Base-by-base conservation (phyloP, 2,329 filamentous ascomycete genomes). In the Pseudocercospora fuligena region DNA sequence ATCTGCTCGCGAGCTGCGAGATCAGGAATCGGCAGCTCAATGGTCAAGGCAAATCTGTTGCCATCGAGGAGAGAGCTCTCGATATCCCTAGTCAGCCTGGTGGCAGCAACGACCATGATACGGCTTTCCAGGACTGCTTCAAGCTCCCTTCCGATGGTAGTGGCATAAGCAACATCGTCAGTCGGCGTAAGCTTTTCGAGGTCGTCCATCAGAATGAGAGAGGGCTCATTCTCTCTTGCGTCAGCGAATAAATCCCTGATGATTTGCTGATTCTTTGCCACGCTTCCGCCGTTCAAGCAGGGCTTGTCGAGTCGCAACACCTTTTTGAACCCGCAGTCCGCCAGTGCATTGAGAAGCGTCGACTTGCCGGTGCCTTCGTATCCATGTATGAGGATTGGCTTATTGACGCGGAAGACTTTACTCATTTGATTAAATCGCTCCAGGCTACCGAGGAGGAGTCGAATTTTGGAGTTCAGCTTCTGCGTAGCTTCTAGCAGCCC, bases 361-460 rank as follows among this genome's bases (percentile, higher is more conserved):
- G 88, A 90, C 80, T 97, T 97, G 25, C 94, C 94, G 0, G 92
- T 96, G 11, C 94, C 94, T 68, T 88, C 87, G 19, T 92, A 89
- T 14, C 94, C 94, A 76, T 96, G 90, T 4, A 97, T 83, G 25
- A 95, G 84, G 40, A 95, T 85, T 0, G 88, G 88, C 86, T 46
- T 60, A 25, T 73, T 69, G 19, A 23, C 7, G 23, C 25, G 16
- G 5, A 31, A 19, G 16, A 25, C 3, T 7, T n/a, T 21, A 23
- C 33, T 5, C 6, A 27, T 21, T n/a, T 51, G 47, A 36, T 67
- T 63, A 21, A 70, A 47, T 11, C 29, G n/a, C 4, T 63, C 53
- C 2, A 57, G 31, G 7, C 6, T 33, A 7, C 40, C 19, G 2
- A 72, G 46, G 2, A 82, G 73, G 29, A 74, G 68, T 29, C 72